Evolutionary conservation across 2,329 filamentous ascomycete genomes (phyloP).

Genomic region (Cadophora malorum): DNA sequence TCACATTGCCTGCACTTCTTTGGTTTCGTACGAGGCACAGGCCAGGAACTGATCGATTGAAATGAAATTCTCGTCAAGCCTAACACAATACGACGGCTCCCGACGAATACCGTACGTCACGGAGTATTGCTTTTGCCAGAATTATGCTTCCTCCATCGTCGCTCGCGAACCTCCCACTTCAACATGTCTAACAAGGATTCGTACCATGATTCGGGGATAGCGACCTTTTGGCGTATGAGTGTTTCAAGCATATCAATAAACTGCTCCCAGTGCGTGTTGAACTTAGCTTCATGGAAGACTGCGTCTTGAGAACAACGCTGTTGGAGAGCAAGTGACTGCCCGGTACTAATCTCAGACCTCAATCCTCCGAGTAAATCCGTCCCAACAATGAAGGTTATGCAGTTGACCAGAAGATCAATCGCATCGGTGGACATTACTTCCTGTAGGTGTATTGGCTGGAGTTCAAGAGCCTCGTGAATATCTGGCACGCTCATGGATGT

Average conservation of each 20-base stretch:
- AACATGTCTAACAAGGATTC: background rate
- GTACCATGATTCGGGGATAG: background rate
- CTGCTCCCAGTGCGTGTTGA: background rate
- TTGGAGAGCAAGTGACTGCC: background rate
- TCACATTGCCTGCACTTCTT: too few species aligned
- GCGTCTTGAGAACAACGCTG: background rate
- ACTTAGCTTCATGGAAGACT: background rate
- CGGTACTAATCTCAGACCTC: background rate
- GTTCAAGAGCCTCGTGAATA: background rate
- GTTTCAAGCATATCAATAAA: background rate
- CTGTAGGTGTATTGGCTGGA: background rate
- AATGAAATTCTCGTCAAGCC: too few species aligned
- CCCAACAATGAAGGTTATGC: background rate
- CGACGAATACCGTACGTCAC: too few species aligned
- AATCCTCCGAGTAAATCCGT: background rate
- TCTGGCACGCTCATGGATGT: background rate
- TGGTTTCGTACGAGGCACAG: too few species aligned
- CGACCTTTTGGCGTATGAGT: background rate
- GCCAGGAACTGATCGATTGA: too few species aligned
- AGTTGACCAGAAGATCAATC: background rate
- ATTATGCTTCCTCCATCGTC: background rate
- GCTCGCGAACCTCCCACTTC: background rate
- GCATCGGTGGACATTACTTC: background rate
- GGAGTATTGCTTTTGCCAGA: too few species aligned
- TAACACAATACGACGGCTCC: too few species aligned